Conservation (phyloP, 108 stramenopile species). For the Schizochytrium sp. region DNA sequence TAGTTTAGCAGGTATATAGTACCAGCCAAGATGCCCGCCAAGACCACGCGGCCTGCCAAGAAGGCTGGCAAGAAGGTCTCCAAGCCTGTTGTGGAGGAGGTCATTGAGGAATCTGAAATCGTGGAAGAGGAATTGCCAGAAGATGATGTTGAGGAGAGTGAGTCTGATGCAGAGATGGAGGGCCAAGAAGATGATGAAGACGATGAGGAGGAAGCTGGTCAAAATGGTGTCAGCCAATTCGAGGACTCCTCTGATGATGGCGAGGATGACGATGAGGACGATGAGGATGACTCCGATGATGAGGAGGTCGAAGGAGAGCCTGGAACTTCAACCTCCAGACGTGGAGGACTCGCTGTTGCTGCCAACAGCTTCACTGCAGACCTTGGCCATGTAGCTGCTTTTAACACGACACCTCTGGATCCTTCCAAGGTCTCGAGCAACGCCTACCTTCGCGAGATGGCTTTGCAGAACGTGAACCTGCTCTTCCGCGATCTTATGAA, state of each 20-base stretch:
- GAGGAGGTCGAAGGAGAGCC: constrained; percentile 14
- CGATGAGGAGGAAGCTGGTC: not conserved
- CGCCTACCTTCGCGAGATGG: constrained; percentile 20
- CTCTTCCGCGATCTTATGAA: constrained; percentile 47
- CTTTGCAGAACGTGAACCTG: constrained; percentile 31
- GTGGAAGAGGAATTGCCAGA: not conserved
- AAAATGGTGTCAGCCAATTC: not conserved
- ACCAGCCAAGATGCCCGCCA: too few species aligned
- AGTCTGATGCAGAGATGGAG: not conserved
- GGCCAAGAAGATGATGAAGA: not conserved
- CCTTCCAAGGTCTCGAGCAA: constrained; percentile 18
- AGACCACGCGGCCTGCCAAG: too few species aligned
- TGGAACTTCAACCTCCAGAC: not conserved
- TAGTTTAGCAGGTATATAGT: too few species aligned
- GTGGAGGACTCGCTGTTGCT: not conserved
- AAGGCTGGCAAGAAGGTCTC: too few species aligned
- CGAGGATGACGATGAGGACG: constrained; percentile 25
- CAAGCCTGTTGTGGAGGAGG: not conserved
- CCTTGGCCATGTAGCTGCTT: constrained; percentile 31
- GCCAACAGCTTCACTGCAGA: constrained; percentile 10
- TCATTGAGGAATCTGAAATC: not conserved
- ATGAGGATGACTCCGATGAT: constrained; percentile 6
- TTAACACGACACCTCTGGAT: constrained; percentile 42
- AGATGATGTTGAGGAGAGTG: constrained; percentile 15
- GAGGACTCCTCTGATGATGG: constrained; percentile 37